These are phyloP conservation scores for Trypanosoma vivax DNA, from an alignment of 208 protist genomes.

Conservation along the genomic window DNA sequence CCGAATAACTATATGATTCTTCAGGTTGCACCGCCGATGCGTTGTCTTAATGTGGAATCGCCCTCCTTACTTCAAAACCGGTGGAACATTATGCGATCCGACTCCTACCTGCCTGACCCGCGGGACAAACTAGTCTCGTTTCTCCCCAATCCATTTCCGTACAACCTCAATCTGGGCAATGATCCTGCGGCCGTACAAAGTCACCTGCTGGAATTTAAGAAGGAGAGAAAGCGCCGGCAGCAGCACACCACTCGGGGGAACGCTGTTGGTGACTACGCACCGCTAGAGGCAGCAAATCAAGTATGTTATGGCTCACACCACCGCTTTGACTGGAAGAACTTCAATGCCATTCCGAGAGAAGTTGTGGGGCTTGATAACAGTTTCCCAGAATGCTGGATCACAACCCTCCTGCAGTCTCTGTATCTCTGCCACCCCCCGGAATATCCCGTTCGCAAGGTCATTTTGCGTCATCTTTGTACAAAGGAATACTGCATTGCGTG, in stretches of 20 bases:
- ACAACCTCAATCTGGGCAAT: conserved; percentile 71
- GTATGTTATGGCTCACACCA: conserved; percentile 81
- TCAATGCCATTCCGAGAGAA: conserved; percentile 74
- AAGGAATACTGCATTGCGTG: conserved; percentile 85
- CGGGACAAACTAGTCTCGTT: conserved; percentile 77
- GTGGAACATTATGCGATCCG: conserved; percentile 69
- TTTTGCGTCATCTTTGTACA: conserved; percentile 75
- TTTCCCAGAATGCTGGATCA: conserved; percentile 87
- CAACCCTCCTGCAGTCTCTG: conserved; percentile 69
- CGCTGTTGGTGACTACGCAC: conserved; percentile 54
- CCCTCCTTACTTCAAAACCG: conserved; percentile 47
- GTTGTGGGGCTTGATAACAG: conserved; percentile 84
- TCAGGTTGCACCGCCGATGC: conserved; percentile 64
- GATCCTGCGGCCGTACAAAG: conserved; percentile 71
- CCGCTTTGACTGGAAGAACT: conserved; percentile 71
- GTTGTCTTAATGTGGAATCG: conserved; percentile 57
- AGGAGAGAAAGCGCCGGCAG: conserved; percentile 70
- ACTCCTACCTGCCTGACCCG: conserved; percentile 74
- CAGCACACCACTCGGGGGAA: conserved; percentile 43
- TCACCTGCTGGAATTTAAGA: conserved; percentile 66
- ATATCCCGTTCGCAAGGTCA: conserved; percentile 73
- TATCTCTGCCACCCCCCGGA: conserved; percentile 81
- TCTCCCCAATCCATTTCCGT: conserved; percentile 83
- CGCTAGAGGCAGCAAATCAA: conserved; percentile 71
- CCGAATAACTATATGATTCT: conserved; percentile 87